These are phyloP conservation scores for Didymella pomorum DNA, from an alignment of 2,329 filamentous ascomycete genomes.

Conservation along the genomic window DNA sequence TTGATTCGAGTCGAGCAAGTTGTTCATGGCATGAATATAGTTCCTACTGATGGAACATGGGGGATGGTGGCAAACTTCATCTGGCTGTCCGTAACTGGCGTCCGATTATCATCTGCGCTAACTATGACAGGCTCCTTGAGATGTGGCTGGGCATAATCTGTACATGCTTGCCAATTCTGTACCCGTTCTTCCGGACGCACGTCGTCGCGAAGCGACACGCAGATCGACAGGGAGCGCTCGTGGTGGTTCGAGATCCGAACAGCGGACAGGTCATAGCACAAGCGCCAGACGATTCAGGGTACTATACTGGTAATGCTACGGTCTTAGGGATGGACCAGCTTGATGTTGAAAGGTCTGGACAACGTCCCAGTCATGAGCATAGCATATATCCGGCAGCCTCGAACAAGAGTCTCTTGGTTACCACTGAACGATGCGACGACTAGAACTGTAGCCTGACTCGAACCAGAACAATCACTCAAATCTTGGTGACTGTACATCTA, in stretches of 20 bases:
- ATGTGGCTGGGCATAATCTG: slow-evolving; percentile 32
- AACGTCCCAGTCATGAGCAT: background rate
- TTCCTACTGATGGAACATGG: slow-evolving; percentile 25
- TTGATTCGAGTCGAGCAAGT: slow-evolving; percentile 25
- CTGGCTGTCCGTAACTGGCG: slow-evolving; percentile 24
- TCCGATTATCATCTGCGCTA: background rate
- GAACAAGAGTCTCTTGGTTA: slow-evolving; percentile 21
- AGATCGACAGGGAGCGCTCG: background rate
- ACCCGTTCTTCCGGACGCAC: slow-evolving; percentile 20
- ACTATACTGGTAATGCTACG: slow-evolving; percentile 6
- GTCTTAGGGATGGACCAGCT: slow-evolving; percentile 5
- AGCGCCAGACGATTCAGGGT: slow-evolving; percentile 9
- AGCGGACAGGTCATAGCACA: slow-evolving; percentile 4
- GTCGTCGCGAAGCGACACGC: background rate
- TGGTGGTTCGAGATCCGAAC: slow-evolving; percentile 17
- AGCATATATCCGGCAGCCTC: slow-evolving; percentile 15
- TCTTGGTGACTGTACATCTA: background rate
- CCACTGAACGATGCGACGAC: slow-evolving; percentile 15
- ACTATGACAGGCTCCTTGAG: slow-evolving; percentile 20
- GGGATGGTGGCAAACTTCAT: slow-evolving; percentile 27
- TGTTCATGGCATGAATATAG: slow-evolving; percentile 15
- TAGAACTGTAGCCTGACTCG: background rate
- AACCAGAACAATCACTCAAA: background rate
- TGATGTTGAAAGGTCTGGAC: slow-evolving; percentile 1
- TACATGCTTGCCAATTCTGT: slow-evolving; percentile 23